These are phyloP conservation scores for Cutaneotrichosporon curvatum DNA, from an alignment of 1,284 basidiomycete genomes.

Conservation along the genomic window DNA sequence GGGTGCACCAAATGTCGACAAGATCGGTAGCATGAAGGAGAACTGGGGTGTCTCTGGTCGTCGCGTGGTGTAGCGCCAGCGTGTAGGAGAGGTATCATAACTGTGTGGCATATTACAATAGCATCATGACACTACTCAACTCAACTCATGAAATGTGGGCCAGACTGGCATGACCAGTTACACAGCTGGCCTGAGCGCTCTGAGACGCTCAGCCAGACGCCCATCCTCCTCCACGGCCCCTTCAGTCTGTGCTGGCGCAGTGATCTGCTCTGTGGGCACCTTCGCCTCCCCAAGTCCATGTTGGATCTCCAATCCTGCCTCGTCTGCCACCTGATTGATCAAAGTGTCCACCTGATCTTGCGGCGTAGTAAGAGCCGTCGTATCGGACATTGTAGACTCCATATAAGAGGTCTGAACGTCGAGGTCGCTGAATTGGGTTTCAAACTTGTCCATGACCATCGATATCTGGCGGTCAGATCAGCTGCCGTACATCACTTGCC, in stretches of 20 bases:
- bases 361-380: constrained; percentile 86
- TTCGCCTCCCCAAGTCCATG: constrained; percentile 71
- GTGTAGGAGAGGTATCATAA: constrained; percentile 1
- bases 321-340: constrained; percentile 90
- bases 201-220: constrained; percentile 32
- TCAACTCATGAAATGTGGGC: neutral
- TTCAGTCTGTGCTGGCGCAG: constrained; percentile 29
- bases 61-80: constrained; percentile 1
- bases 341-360: constrained; percentile 95
- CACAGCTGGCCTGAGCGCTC: constrained; percentile 38
- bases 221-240: constrained; percentile 37
- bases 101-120: constrained; percentile 13
- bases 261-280: constrained; percentile 48
- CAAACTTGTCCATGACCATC: constrained; percentile 98
- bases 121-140: constrained; percentile 17
- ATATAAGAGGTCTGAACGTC: constrained; percentile 98
- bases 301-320: constrained; percentile 91
- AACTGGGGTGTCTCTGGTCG: neutral
- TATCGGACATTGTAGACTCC: constrained; percentile 92
- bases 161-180: constrained; percentile 2
- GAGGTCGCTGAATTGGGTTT: constrained; percentile 89
- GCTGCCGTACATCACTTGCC: constrained; percentile 51
- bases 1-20: constrained; percentile 36
- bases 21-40: constrained; percentile 20
- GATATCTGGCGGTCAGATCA: constrained; percentile 69